A percentile compares a stretch with the other conserved stretches of the same genome.
Evolutionary conservation across 176 grass and related monocot species (phyloP).

Genomic region (Eleusine indica): DNA sequence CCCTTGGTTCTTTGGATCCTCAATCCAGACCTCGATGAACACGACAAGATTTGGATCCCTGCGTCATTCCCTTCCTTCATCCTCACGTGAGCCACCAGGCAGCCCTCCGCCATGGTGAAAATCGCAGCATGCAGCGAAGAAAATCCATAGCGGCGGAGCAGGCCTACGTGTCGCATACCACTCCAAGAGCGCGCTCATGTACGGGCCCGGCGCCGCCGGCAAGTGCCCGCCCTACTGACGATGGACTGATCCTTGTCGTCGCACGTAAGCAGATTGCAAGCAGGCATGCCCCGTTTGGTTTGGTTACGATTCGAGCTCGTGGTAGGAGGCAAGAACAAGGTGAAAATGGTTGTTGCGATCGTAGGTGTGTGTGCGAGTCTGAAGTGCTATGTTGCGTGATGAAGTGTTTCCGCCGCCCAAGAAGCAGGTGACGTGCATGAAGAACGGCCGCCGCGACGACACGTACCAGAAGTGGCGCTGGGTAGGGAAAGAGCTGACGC

Average conservation of each 20-base stretch:
- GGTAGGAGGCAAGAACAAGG: background rate
- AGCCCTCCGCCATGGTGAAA: too few species aligned
- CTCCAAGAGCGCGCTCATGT: conserved; percentile 45
- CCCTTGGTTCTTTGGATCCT: too few species aligned
- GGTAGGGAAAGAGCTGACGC: too few species aligned
- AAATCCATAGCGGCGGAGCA: background rate
- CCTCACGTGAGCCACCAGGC: too few species aligned
- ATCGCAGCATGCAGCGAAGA: too few species aligned
- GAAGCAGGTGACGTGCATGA: conserved; percentile 83
- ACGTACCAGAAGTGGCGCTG: conserved; percentile 77
- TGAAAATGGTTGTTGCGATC: background rate
- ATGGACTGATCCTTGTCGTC: background rate
- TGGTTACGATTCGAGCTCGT: background rate
- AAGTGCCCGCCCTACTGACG: conserved; percentile 18
- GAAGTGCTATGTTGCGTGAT: background rate
- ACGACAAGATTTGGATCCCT: too few species aligned
- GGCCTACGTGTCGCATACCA: conserved; percentile 20
- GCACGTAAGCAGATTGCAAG: background rate
- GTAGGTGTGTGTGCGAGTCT: background rate
- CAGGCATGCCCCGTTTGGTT: background rate
- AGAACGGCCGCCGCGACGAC: conserved; percentile 86
- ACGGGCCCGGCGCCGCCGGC: conserved; percentile 1
- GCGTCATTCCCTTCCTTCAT: too few species aligned
- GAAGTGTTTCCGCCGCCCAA: background rate
- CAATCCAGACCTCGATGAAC: too few species aligned